Evolutionary conservation across 257 asterid species (phyloP).

Genomic region (Salvia splendens): DNA sequence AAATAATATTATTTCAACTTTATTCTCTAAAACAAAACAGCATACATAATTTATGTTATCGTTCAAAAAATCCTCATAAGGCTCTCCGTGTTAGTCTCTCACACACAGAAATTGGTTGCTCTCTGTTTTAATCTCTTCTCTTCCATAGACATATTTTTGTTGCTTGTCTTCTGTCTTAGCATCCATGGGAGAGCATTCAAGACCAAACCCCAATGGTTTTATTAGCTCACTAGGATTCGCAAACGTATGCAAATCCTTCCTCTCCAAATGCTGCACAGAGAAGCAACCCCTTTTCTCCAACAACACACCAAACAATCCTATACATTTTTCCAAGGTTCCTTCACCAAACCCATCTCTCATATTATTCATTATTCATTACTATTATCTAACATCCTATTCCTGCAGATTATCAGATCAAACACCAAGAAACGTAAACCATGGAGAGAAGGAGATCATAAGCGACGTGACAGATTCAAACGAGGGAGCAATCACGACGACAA

Average conservation of each 20-base stretch:
- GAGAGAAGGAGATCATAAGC: slow-evolving; percentile 25
- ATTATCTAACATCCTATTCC: background rate
- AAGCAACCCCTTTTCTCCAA: slow-evolving; percentile 29
- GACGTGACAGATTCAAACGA: background rate
- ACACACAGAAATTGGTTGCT: too few relatives aligned
- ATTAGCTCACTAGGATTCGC: slow-evolving; percentile 47
- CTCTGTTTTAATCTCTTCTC: too few relatives aligned
- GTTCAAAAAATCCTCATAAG: too few relatives aligned
- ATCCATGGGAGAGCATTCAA: slow-evolving; percentile 57
- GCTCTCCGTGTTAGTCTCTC: too few relatives aligned
- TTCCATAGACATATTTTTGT: background rate
- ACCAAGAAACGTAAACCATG: slow-evolving; percentile 11
- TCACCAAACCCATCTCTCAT: slow-evolving; percentile 28
- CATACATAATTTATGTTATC: too few relatives aligned
- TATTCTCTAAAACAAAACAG: too few relatives aligned
- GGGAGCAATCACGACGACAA: slow-evolving; percentile 21
- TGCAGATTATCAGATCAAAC: slow-evolving; percentile 36
- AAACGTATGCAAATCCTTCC: slow-evolving; percentile 54
- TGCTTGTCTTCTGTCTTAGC: slow-evolving; percentile 21
- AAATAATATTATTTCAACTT: too few relatives aligned
- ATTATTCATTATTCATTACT: too few relatives aligned
- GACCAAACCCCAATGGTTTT: slow-evolving; percentile 45
- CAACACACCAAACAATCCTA: slow-evolving; percentile 26
- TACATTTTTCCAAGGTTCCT: too few relatives aligned
- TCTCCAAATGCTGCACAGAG: slow-evolving; percentile 49